A percentile compares a stretch with the other conserved stretches of the same genome.
Evolutionary conservation across 1,139 yeast species (phyloP).

Genomic region (Saccharomyces uvarum): DNA sequence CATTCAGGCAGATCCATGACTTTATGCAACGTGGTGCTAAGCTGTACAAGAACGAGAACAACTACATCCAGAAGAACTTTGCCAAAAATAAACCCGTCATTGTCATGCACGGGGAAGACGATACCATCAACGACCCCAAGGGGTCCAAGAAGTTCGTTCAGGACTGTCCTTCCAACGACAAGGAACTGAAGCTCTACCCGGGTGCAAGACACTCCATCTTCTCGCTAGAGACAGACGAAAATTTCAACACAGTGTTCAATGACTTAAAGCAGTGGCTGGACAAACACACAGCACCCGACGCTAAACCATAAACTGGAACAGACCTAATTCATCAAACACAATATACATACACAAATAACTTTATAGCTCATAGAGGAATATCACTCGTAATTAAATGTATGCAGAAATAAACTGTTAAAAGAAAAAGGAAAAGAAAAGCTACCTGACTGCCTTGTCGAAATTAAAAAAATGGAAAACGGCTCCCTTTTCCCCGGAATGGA

Average conservation of each 20-base stretch:
- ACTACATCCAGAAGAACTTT: constrained; percentile 40
- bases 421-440: background rate
- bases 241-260: constrained; percentile 16
- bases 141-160: constrained; percentile 46
- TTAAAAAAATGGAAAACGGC: background rate
- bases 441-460: background rate
- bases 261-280: constrained; percentile 24
- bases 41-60: constrained; percentile 23
- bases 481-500: constrained; percentile 1
- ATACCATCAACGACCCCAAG: constrained; percentile 48
- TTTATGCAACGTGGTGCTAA: constrained; percentile 41
- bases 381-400: background rate
- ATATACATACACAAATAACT: background rate
- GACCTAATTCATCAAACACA: background rate
- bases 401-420: background rate
- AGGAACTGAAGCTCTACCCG: constrained; percentile 32
- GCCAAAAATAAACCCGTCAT: constrained; percentile 42
- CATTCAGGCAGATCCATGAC: constrained; percentile 51
- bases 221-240: constrained; percentile 26
- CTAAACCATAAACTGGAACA: background rate
- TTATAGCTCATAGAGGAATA: background rate
- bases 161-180: constrained; percentile 29
- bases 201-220: constrained; percentile 33
- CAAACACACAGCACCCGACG: background rate
- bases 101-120: constrained; percentile 48